Conservation (phyloP, 169 alveolate species). For the Neospora caninum region DNA sequence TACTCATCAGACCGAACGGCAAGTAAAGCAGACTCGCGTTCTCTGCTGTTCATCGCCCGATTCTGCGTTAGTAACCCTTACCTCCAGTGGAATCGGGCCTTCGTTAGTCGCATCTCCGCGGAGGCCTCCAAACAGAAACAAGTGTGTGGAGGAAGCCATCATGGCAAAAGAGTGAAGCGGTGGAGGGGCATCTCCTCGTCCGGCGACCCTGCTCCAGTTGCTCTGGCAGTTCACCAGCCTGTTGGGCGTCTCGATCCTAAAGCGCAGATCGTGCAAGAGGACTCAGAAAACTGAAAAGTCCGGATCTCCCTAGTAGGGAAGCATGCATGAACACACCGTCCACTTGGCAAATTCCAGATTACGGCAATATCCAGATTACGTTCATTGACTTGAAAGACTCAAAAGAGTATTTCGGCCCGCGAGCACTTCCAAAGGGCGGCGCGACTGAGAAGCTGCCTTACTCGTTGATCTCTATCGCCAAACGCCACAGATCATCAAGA, state of each 20-base stretch:
- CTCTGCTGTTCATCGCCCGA: no score
- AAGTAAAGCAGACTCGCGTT: no score
- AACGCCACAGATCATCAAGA: not conserved
- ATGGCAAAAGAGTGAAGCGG: conserved; percentile 1
- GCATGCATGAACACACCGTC: no score
- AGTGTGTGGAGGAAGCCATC: conserved; percentile 1
- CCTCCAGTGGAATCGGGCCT: not conserved
- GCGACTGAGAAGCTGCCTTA: not conserved
- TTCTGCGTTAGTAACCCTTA: no score
- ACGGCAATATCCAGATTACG: no score
- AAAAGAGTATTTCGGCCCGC: no score
- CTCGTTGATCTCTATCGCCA: not conserved
- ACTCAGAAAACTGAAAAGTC: no score
- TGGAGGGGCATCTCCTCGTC: not conserved
- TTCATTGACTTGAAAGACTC: no score
- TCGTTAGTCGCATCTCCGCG: not conserved
- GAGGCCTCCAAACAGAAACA: not conserved
- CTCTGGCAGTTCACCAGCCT: not conserved
- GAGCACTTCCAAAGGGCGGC: not conserved
- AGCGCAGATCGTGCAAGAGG: not conserved
- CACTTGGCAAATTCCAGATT: no score
- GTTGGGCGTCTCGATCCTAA: not conserved
- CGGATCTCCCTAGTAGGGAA: no score
- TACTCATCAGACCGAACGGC: no score
- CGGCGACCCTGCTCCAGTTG: not conserved